Evolutionary conservation across 2,329 filamentous ascomycete genomes (phyloP).

Genomic region (Cryphonectria naterciae): DNA sequence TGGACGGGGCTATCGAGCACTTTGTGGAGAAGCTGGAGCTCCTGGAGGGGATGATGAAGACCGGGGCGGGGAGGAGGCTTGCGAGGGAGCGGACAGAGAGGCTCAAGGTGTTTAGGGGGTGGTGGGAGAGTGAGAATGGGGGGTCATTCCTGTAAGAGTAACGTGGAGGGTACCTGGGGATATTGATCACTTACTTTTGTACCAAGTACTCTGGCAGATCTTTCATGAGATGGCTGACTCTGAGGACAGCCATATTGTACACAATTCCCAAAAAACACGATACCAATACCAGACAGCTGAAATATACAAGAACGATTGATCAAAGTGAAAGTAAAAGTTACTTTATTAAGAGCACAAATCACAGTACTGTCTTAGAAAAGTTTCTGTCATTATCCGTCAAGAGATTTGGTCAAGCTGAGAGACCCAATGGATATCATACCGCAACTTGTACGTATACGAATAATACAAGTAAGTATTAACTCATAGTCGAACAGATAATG

Average conservation of each 20-base stretch:
- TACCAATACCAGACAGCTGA: not conserved
- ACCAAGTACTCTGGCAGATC: no score
- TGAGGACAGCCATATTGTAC: not conserved
- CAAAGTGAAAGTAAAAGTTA: no score
- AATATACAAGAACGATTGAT: no score
- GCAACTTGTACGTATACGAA: not conserved
- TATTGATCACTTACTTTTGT: not conserved
- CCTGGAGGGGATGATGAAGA: slow-evolving; percentile 69
- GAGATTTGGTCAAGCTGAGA: not conserved
- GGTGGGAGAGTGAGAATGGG: slow-evolving; percentile 57
- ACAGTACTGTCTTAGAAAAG: no score
- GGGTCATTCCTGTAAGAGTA: not conserved
- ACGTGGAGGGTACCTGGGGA: not conserved
- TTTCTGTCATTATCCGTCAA: not conserved
- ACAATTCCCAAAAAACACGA: not conserved
- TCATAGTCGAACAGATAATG: not conserved
- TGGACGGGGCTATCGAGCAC: slow-evolving; percentile 72
- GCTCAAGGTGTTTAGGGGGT: slow-evolving; percentile 56
- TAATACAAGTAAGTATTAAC: not conserved
- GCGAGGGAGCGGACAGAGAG: slow-evolving; percentile 58
- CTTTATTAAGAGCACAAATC: no score
- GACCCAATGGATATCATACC: not conserved
- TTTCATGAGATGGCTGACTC: not conserved
- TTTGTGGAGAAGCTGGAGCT: slow-evolving; percentile 76
- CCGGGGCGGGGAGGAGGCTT: slow-evolving; percentile 55